Conservation (phyloP, 371 early-diverging fungal species). For the Homolaphlyctis polyrhiza region DNA sequence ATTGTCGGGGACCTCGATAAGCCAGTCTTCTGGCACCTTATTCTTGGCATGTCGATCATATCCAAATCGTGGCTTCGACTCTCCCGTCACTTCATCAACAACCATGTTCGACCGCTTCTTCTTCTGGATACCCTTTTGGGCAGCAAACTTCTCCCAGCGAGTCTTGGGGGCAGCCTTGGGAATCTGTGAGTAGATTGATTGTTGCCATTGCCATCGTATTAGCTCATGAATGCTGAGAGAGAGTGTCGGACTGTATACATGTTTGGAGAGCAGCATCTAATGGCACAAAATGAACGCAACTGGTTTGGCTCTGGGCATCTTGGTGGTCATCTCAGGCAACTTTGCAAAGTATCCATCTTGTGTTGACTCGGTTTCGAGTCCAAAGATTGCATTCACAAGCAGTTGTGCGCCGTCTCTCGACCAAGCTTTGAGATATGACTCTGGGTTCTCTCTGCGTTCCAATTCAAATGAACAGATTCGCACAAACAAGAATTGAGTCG, state of each 20-base stretch:
- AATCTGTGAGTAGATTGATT: no score
- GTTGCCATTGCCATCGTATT: no score
- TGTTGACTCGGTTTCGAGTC: constrained; percentile 64
- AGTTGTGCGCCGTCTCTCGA: constrained; percentile 83
- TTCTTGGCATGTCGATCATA: constrained; percentile 74
- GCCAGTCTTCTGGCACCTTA: constrained; percentile 76
- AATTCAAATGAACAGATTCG: background rate
- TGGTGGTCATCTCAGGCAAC: constrained; percentile 65
- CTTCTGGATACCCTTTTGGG: constrained; percentile 94
- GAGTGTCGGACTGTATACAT: no score
- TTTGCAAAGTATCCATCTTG: constrained; percentile 75
- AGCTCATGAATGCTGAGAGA: no score
- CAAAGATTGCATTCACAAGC: constrained; percentile 83
- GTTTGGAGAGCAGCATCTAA: no score
- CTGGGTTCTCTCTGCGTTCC: background rate
- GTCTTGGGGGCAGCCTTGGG: constrained; percentile 87
- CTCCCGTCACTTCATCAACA: constrained; percentile 81
- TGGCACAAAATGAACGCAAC: no score
- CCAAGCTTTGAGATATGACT: constrained; percentile 51
- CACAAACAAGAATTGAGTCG: background rate
- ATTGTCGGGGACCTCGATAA: constrained; percentile 82
- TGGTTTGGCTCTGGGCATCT: constrained; percentile 87
- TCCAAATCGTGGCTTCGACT: constrained; percentile 90
- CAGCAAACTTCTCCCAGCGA: constrained; percentile 99
- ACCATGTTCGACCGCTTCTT: constrained; percentile 78